phyloP scores from a whole-genome alignment of 202 grass and related monocot species.

The Carex sylvatica region DNA sequence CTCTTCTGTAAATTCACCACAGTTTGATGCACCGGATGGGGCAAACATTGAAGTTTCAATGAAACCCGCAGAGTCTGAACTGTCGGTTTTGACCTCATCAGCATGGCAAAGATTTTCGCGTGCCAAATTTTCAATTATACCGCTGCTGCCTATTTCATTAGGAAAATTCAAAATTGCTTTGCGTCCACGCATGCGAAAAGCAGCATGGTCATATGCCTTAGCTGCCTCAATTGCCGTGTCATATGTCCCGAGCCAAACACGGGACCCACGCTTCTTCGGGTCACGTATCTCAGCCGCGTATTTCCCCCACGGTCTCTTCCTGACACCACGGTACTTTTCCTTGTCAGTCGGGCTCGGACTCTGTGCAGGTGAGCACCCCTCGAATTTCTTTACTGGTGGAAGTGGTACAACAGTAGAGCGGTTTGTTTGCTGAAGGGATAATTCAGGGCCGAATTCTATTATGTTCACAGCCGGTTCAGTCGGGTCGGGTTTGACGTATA shows the following conservation, averaged over 20 bases:
- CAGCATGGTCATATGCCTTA: constrained; percentile 80
- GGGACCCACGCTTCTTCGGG: constrained; percentile 72
- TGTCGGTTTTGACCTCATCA: neutral
- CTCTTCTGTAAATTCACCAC: constrained; percentile 17
- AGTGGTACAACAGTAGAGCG: constrained; percentile 20
- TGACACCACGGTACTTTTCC: constrained; percentile 85
- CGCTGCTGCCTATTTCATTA: constrained; percentile 66
- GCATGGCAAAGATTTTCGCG: neutral
- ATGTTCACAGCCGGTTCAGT: constrained; percentile 41
- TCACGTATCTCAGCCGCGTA: constrained; percentile 98
- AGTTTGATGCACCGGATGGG: neutral
- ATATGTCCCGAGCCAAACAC: constrained; percentile 96
- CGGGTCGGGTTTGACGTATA: neutral
- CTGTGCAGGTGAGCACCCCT: neutral
- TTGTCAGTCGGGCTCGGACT: neutral
- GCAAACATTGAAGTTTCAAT: constrained; percentile 29
- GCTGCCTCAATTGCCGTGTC: constrained; percentile 91
- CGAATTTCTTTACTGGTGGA: constrained; percentile 32
- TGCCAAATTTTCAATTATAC: constrained; percentile 21
- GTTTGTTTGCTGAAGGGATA: no score
- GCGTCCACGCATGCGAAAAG: constrained; percentile 75
- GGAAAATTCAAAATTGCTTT: constrained; percentile 99
- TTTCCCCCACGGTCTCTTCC: constrained; percentile 98
- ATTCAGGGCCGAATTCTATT: constrained; percentile 42
- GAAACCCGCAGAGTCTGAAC: neutral